Evolutionary conservation across 306 rosid genomes (phyloP).

Genomic region (Pueraria montana): DNA sequence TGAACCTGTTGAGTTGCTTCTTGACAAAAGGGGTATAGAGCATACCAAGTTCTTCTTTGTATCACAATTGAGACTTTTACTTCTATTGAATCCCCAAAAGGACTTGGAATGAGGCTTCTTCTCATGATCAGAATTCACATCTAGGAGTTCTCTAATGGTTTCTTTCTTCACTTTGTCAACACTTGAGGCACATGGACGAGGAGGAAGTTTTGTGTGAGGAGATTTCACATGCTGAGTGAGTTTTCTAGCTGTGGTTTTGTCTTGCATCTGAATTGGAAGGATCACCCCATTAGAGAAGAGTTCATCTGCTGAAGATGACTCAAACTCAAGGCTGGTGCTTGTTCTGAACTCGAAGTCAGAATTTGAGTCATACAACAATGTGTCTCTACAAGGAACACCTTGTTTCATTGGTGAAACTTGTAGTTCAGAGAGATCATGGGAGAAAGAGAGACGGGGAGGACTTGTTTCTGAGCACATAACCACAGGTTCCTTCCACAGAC

Average conservation of each 20-base stretch:
- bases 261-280: constrained; percentile 68
- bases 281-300: constrained; percentile 86
- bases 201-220: constrained; percentile 50
- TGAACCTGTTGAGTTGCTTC: constrained; percentile 88
- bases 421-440: constrained; percentile 57
- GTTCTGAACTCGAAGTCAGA: constrained; percentile 82
- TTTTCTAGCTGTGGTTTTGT: constrained; percentile 41
- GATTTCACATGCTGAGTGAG: constrained; percentile 34
- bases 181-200: constrained; percentile 59
- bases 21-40: constrained; percentile 67
- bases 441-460: constrained; percentile 82
- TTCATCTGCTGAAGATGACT: constrained; percentile 85
- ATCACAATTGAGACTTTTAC: constrained; percentile 80
- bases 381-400: constrained; percentile 52
- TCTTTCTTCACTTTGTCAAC: constrained; percentile 62
- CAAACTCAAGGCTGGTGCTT: constrained; percentile 51
- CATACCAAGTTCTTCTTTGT: constrained; percentile 58
- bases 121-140: constrained; percentile 45
- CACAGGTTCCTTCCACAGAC: not conserved
- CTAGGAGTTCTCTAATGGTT: constrained; percentile 42
- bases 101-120: constrained; percentile 68
- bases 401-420: constrained; percentile 44
- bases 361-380: constrained; percentile 63
- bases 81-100: constrained; percentile 93
- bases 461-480: constrained; percentile 78